phyloP scores from a whole-genome alignment of 202 grass and related monocot species.

The Panicum virgatum region DNA sequence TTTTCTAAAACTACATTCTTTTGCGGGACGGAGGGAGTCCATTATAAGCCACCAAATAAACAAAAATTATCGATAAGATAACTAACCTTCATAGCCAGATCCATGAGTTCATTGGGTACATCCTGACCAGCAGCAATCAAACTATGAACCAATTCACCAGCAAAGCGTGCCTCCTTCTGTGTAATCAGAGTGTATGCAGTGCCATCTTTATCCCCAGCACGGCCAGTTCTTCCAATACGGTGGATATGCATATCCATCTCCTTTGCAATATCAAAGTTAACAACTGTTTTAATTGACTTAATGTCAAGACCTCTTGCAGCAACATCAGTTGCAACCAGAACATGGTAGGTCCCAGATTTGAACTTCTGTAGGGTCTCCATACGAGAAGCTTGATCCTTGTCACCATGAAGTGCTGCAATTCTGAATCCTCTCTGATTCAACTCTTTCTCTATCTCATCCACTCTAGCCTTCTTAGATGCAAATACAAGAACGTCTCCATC shows the following conservation, averaged over 20 bases:
- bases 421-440: constrained; percentile 83
- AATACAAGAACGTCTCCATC: constrained; percentile 97
- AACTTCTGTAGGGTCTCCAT: constrained; percentile 93
- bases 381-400: constrained; percentile 98
- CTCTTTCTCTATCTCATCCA: constrained; percentile 90
- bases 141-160: constrained; percentile 87
- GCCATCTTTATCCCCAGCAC: constrained; percentile 98
- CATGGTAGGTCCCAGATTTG: constrained; percentile 92
- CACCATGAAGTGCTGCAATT: constrained; percentile 92
- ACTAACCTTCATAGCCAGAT: constrained; percentile 97
- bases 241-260: constrained; percentile 99
- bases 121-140: constrained; percentile 89
- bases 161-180: constrained; percentile 88
- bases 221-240: constrained; percentile 90
- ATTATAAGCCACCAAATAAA: constrained; percentile 3
- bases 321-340: constrained; percentile 97
- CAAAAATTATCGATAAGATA: constrained; percentile 17
- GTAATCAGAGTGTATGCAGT: constrained; percentile 93
- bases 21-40: too few relatives aligned
- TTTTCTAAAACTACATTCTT: too few relatives aligned
- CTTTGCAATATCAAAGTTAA: constrained; percentile 95
- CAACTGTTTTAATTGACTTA: constrained; percentile 98
- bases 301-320: constrained; percentile 97
- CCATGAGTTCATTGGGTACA: constrained; percentile 82
- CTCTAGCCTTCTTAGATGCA: constrained; percentile 83